Evolutionary conservation across 2,329 filamentous ascomycete species (phyloP), one percentile per base, ranked within the genome.

Genomic region (Erysiphe pulchra): DNA sequence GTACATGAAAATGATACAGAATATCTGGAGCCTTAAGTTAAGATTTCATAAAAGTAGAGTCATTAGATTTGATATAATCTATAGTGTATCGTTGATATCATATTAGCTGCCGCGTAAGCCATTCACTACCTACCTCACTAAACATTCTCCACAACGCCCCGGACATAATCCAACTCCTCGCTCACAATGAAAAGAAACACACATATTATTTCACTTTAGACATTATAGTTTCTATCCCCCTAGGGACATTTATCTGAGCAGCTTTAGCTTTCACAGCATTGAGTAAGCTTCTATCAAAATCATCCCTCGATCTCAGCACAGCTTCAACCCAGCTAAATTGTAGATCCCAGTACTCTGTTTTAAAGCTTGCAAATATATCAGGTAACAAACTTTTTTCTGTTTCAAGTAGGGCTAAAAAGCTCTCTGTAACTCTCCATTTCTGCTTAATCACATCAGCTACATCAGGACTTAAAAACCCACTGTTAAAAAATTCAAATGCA

Each of bases 241-340:
- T 72, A 50, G 80, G 77, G 1, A 86, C 76, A 48, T 80, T 77
- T 53, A 92, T 72, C 61, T 84, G 81, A 8, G 84, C 86, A n/a
- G 86, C 87, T 58, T 77, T 74, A 2, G 76, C 75, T 67, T 95
- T 95, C 43, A 95, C 79, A 16, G 75, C 71, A 57, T 84, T 90
- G 51, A 95, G 62, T 81, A 95, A 84, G 49, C 73, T 71, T 53
- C 87, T 70, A 61, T 95, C 90, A 63, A 92, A 95, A 64, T 98
- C 90, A 61, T 98, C 90, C 53, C 92, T 69, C 1, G 76, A 70
- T 52, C 86, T 71, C 51, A 98, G 59, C 42, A 93, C 87, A 7
- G 82, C 80, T 66, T 98, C 92, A 8, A 98, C 85, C 90, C 90
- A 98, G 41, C 77, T 79, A 48, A 95, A 77, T 60, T 92, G 84